Evolutionary conservation across 768 basidiomycete genomes (phyloP).

Genomic region (Boletus rubescentipes): DNA sequence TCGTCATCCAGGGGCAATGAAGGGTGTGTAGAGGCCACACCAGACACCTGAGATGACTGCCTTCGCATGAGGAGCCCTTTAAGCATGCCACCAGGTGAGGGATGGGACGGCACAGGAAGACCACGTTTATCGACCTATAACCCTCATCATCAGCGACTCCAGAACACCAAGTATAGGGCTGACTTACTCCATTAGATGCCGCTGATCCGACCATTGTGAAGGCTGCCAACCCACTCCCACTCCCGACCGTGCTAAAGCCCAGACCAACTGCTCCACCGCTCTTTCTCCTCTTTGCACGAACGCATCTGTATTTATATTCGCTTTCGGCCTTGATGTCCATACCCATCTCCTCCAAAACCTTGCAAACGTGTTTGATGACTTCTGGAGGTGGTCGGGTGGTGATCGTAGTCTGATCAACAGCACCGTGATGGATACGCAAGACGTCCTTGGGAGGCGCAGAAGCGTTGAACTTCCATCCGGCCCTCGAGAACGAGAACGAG

Average conservation of each 20-base stretch:
- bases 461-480: constrained; percentile 34
- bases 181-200: constrained; percentile 81
- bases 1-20: constrained; percentile 52
- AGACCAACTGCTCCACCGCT: constrained; percentile 42
- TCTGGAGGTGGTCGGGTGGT: constrained; percentile 82
- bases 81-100: constrained; percentile 76
- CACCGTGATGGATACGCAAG: constrained; percentile 85
- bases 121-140: constrained; percentile 85
- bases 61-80: constrained; percentile 87
- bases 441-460: constrained; percentile 42
- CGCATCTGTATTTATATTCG: constrained; percentile 88
- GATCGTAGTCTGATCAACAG: constrained; percentile 87
- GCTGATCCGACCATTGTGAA: constrained; percentile 80
- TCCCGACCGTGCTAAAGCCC: constrained; percentile 40
- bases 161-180: neutral
- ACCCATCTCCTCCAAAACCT: constrained; percentile 85
- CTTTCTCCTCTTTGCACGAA: constrained; percentile 75
- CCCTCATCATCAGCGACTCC: constrained; percentile 4
- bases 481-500: constrained; percentile 40
- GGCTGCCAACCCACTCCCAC: constrained; percentile 58
- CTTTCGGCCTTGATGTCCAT: constrained; percentile 85
- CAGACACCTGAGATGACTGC: constrained; percentile 78
- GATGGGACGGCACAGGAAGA: constrained; percentile 76
- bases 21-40: constrained; percentile 37
- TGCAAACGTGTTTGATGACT: constrained; percentile 83